Base-by-base conservation (phyloP, 306 rosid species). In the Ormosia semicastrata region DNA sequence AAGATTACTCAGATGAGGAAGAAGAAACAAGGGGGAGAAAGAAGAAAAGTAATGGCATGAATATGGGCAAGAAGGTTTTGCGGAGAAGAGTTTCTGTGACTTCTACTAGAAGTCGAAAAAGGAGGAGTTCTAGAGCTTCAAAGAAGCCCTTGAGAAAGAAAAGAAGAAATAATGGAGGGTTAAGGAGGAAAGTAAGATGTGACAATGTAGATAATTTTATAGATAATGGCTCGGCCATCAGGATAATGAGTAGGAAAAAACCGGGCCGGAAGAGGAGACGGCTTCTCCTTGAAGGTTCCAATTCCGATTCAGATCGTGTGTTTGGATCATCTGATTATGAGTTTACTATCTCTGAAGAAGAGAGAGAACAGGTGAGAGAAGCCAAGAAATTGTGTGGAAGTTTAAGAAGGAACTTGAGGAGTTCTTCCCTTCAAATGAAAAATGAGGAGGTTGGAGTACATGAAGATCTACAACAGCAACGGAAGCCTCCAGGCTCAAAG, bases 341-440 rank as follows among this genome's bases (percentile, higher is more conserved):
- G 37, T 96, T 83, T 84, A 92, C 97, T 56, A 84, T 96, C 70
- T 96, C 99, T n/a, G 99, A 96, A 88, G 99, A 96, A 86, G 99
- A 96, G 85, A 96, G 97, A 80, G 97, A 93, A 83, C 99, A 93
- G 83, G 88, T 96, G 67, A 87, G 94, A 88, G 99, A 96, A 93
- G 97, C 98, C 40, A 76, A 57, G 86, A 84, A 82, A 87, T 84
- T 92, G 81, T 89, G 89, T 80, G 86, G 81, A 79, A 66, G 12
- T 59, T 77, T 86, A 80, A 81, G 85, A 83, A 81, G 79, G 62
- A 90, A 85, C 84, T 70, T 75, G 82, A 86, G 91, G 85, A 89
- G 87, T 75, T 83, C 95, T 64, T 81, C 88, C 56, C 62, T 75
- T 71, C 82, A 75, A 56, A 73, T 70, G 18, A 82, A 77, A 76